Percentiles rank a stretch among this genome's conserved stretches.
Conservation (phyloP, 148 eudicot species). For the Vaccinium myrtillus region DNA sequence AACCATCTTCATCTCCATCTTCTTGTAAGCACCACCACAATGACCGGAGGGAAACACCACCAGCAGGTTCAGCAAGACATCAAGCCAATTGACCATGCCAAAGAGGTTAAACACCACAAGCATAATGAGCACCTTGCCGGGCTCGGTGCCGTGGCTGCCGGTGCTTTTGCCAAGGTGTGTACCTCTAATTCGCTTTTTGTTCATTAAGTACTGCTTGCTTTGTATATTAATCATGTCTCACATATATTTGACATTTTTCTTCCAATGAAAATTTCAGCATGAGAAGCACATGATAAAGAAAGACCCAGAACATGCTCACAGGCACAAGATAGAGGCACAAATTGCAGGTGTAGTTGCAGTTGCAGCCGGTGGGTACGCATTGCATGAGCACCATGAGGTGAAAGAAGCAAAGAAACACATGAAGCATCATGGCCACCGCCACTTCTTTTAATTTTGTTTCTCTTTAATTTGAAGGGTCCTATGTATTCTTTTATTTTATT, state of each 20-base stretch:
- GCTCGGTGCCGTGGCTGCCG: conserved; percentile 44
- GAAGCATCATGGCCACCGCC: conserved; percentile 41
- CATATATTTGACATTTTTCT: not conserved
- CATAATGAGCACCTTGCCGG: conserved; percentile 27
- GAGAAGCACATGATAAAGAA: conserved; percentile 64
- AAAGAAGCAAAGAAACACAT: conserved; percentile 50
- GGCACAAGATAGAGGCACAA: conserved; percentile 48
- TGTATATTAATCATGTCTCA: not conserved
- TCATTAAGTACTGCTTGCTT: not conserved
- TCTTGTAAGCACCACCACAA: not conserved
- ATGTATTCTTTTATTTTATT: not conserved
- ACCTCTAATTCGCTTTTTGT: not conserved
- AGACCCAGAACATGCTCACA: conserved; percentile 58
- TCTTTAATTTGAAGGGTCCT: not conserved
- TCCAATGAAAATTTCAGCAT: conserved; percentile 20
- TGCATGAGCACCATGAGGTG: conserved; percentile 64
- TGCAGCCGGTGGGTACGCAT: conserved; percentile 48
- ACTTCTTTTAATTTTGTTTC: not conserved
- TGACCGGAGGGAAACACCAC: conserved; percentile 15
- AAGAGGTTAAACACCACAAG: conserved; percentile 48
- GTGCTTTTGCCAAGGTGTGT: conserved; percentile 45
- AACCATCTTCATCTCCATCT: not conserved
- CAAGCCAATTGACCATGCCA: conserved; percentile 16
- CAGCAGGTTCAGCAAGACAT: not conserved
- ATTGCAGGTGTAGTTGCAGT: conserved; percentile 48